phyloP scores from a whole-genome alignment of 331 rosid genomes.

The Rosa hybrid region DNA sequence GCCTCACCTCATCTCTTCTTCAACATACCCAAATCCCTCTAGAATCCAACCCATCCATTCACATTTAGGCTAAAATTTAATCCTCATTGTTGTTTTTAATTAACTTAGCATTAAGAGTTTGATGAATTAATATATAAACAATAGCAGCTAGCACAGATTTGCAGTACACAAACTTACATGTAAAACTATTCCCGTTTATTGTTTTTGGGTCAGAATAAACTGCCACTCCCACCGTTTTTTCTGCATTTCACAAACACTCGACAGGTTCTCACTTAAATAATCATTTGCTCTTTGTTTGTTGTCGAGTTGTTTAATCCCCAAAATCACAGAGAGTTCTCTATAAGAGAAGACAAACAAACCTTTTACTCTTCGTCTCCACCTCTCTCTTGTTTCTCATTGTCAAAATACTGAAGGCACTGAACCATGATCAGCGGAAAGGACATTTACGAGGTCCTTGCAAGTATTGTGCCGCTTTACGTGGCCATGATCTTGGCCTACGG shows the following conservation, averaged over 20 bases:
- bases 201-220: constrained; percentile 8
- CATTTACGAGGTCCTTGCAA: constrained; percentile 80
- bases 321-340: constrained; percentile 16
- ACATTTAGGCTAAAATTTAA: not conserved
- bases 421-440: constrained; percentile 82
- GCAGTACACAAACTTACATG: constrained; percentile 6
- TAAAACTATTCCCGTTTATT: not conserved
- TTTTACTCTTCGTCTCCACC: constrained; percentile 26
- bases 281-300: not conserved
- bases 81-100: not conserved
- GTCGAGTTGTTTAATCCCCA: constrained; percentile 9
- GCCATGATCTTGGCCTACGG: constrained; percentile 93
- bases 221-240: constrained; percentile 8
- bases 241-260: constrained; percentile 13
- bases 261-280: not conserved
- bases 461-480: constrained; percentile 85
- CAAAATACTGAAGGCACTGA: not conserved
- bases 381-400: not conserved
- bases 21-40: not conserved
- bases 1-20: not conserved
- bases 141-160: not conserved
- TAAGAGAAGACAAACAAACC: constrained; percentile 31
- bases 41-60: constrained; percentile 11
- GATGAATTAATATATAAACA: not conserved
- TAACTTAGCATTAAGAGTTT: constrained; percentile 1